Evolutionary conservation across 805 yeast genomes (phyloP), one percentile per base, ranked within the genome.

Genomic region (Deakozyma indianensis): DNA sequence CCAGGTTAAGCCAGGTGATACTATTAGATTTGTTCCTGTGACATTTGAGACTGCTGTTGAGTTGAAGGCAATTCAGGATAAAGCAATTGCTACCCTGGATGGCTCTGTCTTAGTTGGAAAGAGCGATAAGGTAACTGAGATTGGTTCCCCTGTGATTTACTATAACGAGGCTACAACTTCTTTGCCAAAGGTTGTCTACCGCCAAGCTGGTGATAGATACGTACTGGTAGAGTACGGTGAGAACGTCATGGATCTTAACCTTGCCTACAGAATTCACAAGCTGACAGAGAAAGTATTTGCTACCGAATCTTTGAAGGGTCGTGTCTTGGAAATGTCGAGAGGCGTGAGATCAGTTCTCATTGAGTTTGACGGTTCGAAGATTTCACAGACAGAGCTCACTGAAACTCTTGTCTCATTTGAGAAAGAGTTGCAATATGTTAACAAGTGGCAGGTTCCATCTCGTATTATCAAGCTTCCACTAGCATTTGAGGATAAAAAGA

Each of bases 171-270:
- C 71, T 20, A 60, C 72, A 16, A 60, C 66, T 7, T 56, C 66
- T 2, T 71, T 78, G 14, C 95, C 95, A 38, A 70, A 69, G 51
- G 88, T 83, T 28, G 81, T 81, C 7, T 87, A 83, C 64, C 80
- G 98, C 59, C 97, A 88, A 65, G 96, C 97, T 22, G 98, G 98
- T 63, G 98, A 90, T 62, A 78, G 96, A 56, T 92, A 86, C 60
- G 68, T 90, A 44, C 70, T 92, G 48, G 84, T 88, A 47, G 98
- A 90, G 66, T 90, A 87, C 60, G 98, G 98, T 55, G 92, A 84
- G 49, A 80, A 83, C 60, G 69, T 71, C 45, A 75, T 90, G 81
- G 95, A 88, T 61, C 73, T 90, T 64, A 84, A 84, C 63, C 66
- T 83, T 53, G 70, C 87, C 22, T 90, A 88, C 70, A 74, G 96